Evolutionary conservation across 2,329 filamentous ascomycete species (phyloP), one percentile per base, ranked within the genome.

Genomic region (Beauveria sp.): DNA sequence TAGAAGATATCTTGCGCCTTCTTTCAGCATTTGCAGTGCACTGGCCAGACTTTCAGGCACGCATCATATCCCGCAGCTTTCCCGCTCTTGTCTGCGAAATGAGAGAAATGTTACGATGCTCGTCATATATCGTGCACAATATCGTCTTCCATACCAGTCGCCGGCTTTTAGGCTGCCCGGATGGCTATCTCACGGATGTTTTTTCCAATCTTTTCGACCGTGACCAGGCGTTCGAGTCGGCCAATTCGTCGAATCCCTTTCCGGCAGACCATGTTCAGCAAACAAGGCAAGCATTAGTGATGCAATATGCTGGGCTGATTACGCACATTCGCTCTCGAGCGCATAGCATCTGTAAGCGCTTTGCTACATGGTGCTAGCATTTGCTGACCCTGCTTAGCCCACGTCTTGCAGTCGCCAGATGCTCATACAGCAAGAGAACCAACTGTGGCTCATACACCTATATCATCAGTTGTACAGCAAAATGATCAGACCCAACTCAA

Each of bases 81-180:
- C 74, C 74, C 0, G 54, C 73, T 3, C 63, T 72, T 20, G 64
- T 67, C 2, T 66, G 57, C 18, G 73, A 75, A 58, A 24, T 70
- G 28, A 60, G 16, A 7, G 7, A 58, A 1, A 7, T 53, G 4
- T 61, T 75, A 1, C 54, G 56, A 46, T 75, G 73, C 47, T 42
- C 50, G 8, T 73, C 72, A 6, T 45, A 45, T 6, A 54, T 63
- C 3, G 51, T 73, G 6, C 66, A 69, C 20, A 58, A 61, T 7
- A 63, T 71, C 45, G 52, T 75, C 1, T 75, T 73, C 50, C 71
- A 65, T 12, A 62, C 67, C 42, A 73, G 67, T 42, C 71, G 71
- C 30, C 67, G 69, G 24, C 54, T 56, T 1, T 64, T 75, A 38
- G 66, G 67, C 1, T 34, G 70, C 22, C 49, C 50, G 3, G 70